phyloP scores from a whole-genome alignment of 768 basidiomycete species.

The Boletus tylopilopsis region DNA sequence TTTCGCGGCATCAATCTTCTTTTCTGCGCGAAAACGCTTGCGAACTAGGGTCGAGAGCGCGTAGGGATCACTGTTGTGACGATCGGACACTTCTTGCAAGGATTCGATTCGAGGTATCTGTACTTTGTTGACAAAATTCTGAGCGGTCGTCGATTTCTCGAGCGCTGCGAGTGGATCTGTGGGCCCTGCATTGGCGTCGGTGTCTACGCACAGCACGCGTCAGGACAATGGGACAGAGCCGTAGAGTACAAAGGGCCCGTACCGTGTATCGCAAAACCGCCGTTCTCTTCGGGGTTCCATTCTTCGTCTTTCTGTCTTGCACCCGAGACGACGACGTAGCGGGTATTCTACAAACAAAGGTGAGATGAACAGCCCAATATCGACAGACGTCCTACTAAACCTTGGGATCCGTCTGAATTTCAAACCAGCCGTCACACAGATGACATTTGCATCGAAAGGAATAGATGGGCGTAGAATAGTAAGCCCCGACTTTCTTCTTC shows the following conservation, averaged over 20 bases:
- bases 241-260: constrained; percentile 12
- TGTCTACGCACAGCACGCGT: constrained; percentile 45
- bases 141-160: constrained; percentile 83
- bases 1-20: constrained; percentile 72
- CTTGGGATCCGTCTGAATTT: constrained; percentile 97
- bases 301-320: constrained; percentile 95
- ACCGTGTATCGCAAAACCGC: constrained; percentile 89
- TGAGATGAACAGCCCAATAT: background rate
- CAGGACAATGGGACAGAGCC: background rate
- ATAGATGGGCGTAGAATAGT: constrained; percentile 92
- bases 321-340: constrained; percentile 88
- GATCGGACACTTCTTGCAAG: constrained; percentile 72
- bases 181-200: constrained; percentile 58
- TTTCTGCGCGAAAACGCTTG: constrained; percentile 81
- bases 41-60: constrained; percentile 68
- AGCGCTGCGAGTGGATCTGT: constrained; percentile 83
- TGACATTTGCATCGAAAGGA: constrained; percentile 98
- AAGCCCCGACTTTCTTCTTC: constrained; percentile 94
- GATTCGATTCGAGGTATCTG: constrained; percentile 79
- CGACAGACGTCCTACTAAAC: constrained; percentile 33
- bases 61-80: constrained; percentile 85
- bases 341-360: constrained; percentile 66
- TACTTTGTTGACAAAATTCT: constrained; percentile 67
- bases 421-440: constrained; percentile 94
- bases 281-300: constrained; percentile 96